These are phyloP conservation scores for Backusella luteola DNA, from an alignment of 192 early-diverging fungal species.

Conservation along the genomic window DNA sequence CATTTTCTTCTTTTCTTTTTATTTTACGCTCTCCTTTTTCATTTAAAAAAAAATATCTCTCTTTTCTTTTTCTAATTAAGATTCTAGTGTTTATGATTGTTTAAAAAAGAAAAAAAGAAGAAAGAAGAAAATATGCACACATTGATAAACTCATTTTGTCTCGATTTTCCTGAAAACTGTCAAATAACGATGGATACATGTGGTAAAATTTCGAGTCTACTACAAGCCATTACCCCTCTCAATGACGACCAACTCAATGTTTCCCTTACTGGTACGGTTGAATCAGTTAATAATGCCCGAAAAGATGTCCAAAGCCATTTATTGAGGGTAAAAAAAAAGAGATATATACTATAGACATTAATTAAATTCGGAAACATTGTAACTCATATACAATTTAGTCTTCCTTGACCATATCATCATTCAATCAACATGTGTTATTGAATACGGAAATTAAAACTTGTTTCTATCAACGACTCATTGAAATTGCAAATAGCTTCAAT, in stretches of 20 bases:
- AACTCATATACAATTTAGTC: slow-evolving; percentile 11
- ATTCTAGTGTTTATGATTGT: not conserved
- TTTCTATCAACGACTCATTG: not conserved
- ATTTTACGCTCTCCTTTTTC: not conserved
- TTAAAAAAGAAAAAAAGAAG: not conserved
- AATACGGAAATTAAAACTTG: not conserved
- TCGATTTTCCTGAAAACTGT: slow-evolving; percentile 14
- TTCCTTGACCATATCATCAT: not conserved
- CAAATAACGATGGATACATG: slow-evolving; percentile 2
- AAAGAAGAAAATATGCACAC: not conserved
- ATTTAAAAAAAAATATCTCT: not conserved
- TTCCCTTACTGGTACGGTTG: not conserved
- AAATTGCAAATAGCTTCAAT: not conserved
- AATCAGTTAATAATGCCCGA: not conserved
- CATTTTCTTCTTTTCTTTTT: slow-evolving; percentile 1
- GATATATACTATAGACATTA: not conserved
- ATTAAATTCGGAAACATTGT: not conserved
- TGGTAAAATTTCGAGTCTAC: not conserved
- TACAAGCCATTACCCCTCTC: not conserved
- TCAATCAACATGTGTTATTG: not conserved
- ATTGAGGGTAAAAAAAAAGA: not conserved
- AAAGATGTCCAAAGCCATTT: not conserved
- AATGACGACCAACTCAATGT: not conserved
- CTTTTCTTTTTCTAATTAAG: not conserved
- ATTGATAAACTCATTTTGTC: slow-evolving; percentile 17